Evolutionary conservation across 805 yeast genomes (phyloP).

Genomic region (Hanseniaspora hatyaiensis): DNA sequence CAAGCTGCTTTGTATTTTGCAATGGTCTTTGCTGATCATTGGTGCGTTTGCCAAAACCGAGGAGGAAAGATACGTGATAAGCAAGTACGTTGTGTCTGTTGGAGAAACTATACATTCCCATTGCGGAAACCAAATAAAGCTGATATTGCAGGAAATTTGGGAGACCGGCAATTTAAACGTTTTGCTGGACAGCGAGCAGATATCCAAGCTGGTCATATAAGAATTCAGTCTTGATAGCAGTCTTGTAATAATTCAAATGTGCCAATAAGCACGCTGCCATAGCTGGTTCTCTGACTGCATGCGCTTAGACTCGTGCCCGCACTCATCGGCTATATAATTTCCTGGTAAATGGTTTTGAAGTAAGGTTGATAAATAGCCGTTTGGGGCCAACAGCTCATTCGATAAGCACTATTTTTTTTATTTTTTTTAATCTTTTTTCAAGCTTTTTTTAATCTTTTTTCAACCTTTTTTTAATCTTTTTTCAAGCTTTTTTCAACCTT

Average conservation of each 20-base stretch:
- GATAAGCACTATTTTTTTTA: background rate
- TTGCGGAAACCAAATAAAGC: conserved; percentile 19
- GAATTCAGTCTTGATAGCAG: background rate
- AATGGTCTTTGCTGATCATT: conserved; percentile 20
- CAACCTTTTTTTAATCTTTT: background rate
- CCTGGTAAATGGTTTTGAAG: no score
- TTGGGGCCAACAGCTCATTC: background rate
- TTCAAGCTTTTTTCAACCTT: background rate
- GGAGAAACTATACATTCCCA: conserved; percentile 22
- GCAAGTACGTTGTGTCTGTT: conserved; percentile 18
- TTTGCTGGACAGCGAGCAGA: conserved; percentile 18
- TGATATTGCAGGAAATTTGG: conserved; percentile 21
- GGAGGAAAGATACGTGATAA: conserved; percentile 18
- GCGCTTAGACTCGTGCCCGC: no score
- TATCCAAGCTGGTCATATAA: conserved; percentile 20
- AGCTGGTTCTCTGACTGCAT: no score
- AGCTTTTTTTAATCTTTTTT: no score
- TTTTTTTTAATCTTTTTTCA: no score
- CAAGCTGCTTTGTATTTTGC: conserved; percentile 20
- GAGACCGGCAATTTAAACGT: conserved; percentile 18
- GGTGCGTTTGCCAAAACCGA: conserved; percentile 21
- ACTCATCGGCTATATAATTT: no score
- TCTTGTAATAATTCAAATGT: background rate
- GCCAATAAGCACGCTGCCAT: no score
- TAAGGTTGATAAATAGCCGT: no score